Conservation (phyloP, 768 basidiomycete genomes). For the Pisolithus albus region DNA sequence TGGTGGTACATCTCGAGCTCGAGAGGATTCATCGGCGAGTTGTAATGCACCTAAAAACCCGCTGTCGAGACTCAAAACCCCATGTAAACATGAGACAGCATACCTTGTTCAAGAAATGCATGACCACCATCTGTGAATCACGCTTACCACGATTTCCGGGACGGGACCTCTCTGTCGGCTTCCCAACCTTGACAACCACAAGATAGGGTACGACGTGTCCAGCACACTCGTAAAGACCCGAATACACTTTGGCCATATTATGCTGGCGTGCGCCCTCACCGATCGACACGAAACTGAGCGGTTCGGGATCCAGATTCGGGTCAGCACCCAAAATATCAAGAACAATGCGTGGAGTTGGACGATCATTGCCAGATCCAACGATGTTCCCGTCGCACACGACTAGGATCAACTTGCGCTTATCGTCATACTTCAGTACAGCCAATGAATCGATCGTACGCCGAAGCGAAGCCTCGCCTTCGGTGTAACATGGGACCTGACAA, state of each 20-base stretch:
- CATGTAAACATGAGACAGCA: conserved; percentile 4
- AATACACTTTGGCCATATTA: conserved; percentile 98
- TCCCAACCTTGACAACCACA: conserved; percentile 89
- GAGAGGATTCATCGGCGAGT: conserved; percentile 90
- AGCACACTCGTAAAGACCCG: conserved; percentile 86
- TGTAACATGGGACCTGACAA: conserved; percentile 98
- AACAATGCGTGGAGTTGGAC: conserved; percentile 93
- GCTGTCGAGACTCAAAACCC: not conserved
- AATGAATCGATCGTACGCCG: conserved; percentile 89
- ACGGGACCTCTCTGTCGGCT: conserved; percentile 85
- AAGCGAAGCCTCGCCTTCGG: conserved; percentile 85
- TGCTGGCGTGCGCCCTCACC: conserved; percentile 95
- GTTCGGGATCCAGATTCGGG: conserved; percentile 89
- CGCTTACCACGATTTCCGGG: conserved; percentile 98
- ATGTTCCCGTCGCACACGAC: conserved; percentile 98
- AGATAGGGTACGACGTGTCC: conserved; percentile 96
- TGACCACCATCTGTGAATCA: conserved; percentile 92
- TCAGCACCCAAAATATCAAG: conserved; percentile 95
- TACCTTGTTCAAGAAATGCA: conserved; percentile 98
- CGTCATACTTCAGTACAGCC: conserved; percentile 92
- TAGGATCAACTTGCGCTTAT: conserved; percentile 92
- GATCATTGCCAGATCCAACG: conserved; percentile 93
- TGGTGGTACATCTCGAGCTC: conserved; percentile 99
- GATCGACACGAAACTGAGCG: conserved; percentile 86
- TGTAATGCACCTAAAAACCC: conserved; percentile 78